phyloP scores from a whole-genome alignment of 495 filamentous ascomycete species.

The Aspergillus steynii region DNA sequence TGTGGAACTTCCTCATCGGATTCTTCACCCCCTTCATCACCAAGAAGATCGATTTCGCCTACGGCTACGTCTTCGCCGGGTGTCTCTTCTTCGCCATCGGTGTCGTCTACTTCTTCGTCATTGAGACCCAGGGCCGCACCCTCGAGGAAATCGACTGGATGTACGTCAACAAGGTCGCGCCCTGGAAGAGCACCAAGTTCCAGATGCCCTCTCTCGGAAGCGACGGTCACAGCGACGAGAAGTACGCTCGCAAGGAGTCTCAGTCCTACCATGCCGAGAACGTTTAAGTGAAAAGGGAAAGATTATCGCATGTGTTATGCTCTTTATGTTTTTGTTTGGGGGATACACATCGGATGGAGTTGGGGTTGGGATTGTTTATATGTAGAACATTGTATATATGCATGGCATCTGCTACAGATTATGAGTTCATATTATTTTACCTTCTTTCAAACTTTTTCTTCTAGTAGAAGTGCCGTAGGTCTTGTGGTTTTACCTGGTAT shows the following conservation, averaged over 20 bases:
- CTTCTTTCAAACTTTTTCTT: conserved; percentile 11
- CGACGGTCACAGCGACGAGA: conserved; percentile 10
- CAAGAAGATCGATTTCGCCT: conserved; percentile 63
- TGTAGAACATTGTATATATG: neutral
- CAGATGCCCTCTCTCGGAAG: conserved; percentile 26
- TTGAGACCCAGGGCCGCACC: conserved; percentile 61
- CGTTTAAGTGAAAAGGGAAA: conserved; percentile 18
- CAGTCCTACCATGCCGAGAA: conserved; percentile 32
- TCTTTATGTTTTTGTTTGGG: conserved; percentile 1
- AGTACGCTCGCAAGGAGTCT: conserved; percentile 24
- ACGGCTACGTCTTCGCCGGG: conserved; percentile 76
- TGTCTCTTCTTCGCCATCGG: conserved; percentile 60
- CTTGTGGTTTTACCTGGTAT: too few relatives aligned
- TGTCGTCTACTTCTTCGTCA: conserved; percentile 72
- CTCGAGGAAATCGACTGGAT: conserved; percentile 80
- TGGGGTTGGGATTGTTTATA: neutral
- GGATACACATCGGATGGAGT: conserved; percentile 7
- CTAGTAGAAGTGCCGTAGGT: too few relatives aligned
- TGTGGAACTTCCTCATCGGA: conserved; percentile 80
- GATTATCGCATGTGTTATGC: neutral
- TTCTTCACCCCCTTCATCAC: conserved; percentile 79
- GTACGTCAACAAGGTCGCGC: conserved; percentile 66
- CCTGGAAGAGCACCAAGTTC: conserved; percentile 59
- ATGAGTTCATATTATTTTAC: neutral
- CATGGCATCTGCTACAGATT: neutral